phyloP scores from a whole-genome alignment of 1,139 yeast species.

The Diutina rugosa region DNA sequence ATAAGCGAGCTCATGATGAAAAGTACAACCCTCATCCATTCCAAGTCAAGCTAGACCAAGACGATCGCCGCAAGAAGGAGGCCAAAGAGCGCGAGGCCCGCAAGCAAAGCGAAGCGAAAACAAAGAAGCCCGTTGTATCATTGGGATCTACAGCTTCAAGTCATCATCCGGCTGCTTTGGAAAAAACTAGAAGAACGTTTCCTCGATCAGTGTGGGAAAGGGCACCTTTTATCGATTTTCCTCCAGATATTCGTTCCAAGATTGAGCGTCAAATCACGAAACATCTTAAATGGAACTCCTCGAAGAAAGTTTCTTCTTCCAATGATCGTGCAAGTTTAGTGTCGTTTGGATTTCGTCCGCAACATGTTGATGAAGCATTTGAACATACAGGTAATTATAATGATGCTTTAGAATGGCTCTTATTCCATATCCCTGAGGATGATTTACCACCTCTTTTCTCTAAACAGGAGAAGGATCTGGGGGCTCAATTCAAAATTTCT shows the following conservation, averaged over 20 bases:
- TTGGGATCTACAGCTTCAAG: not conserved
- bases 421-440: slow-evolving; percentile 87
- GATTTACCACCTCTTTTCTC: slow-evolving; percentile 59
- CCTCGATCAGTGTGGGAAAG: slow-evolving; percentile 47
- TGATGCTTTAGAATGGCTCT: slow-evolving; percentile 65
- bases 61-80: slow-evolving; percentile 26
- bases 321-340: slow-evolving; percentile 4
- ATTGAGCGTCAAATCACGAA: slow-evolving; percentile 42
- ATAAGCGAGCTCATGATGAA: slow-evolving; percentile 33
- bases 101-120: slow-evolving; percentile 22
- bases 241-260: slow-evolving; percentile 33
- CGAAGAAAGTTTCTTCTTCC: not conserved
- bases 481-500: slow-evolving; percentile 35
- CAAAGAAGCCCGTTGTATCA: slow-evolving; percentile 26
- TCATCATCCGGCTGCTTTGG: slow-evolving; percentile 4
- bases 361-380: slow-evolving; percentile 65
- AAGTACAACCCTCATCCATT: slow-evolving; percentile 66
- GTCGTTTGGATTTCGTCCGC: slow-evolving; percentile 51
- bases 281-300: slow-evolving; percentile 38
- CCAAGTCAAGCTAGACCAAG: slow-evolving; percentile 40
- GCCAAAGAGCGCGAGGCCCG: slow-evolving; percentile 32
- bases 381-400: slow-evolving; percentile 41
- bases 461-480: slow-evolving; percentile 32
- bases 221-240: slow-evolving; percentile 41
- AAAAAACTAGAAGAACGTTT: not conserved